Conservation (phyloP, 305 asterid genomes). For the Stenogyne calaminthoides region DNA sequence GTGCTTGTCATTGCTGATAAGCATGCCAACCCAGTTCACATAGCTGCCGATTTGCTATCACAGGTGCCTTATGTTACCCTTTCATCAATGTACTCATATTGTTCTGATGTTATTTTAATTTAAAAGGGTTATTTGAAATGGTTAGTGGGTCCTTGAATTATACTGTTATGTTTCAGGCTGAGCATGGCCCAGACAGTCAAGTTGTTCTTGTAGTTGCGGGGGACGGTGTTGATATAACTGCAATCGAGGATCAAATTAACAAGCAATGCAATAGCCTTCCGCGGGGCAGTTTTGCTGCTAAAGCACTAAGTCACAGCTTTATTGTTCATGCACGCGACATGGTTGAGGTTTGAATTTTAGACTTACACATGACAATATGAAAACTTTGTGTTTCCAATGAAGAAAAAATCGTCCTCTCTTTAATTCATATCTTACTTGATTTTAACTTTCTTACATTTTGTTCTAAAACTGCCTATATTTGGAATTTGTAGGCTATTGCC, state of each 20-base stretch:
- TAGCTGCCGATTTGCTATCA: slow-evolving; percentile 96
- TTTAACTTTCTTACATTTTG: slow-evolving; percentile 6
- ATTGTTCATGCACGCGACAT: slow-evolving; percentile 79
- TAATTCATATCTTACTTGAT: slow-evolving; percentile 18
- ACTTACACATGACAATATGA: background rate
- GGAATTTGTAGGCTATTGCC: slow-evolving; percentile 65
- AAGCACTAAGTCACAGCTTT: slow-evolving; percentile 90
- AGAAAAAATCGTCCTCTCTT: background rate
- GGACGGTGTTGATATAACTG: slow-evolving; percentile 65
- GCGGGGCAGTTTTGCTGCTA: slow-evolving; percentile 78
- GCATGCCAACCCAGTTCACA: slow-evolving; percentile 82
- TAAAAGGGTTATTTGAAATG: slow-evolving; percentile 2
- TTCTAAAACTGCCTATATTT: slow-evolving; percentile 24
- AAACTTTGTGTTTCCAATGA: background rate
- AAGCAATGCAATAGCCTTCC: slow-evolving; percentile 86
- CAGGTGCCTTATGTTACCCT: slow-evolving; percentile 54
- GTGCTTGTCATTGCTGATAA: slow-evolving; percentile 96
- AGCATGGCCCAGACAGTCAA: slow-evolving; percentile 99
- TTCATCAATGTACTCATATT: background rate
- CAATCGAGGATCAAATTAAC: slow-evolving; percentile 68
- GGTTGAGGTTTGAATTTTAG: slow-evolving; percentile 66
- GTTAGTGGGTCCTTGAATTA: background rate
- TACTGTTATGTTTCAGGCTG: slow-evolving; percentile 61
- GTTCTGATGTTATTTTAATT: slow-evolving; percentile 9
- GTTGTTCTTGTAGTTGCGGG: slow-evolving; percentile 92